Base-by-base conservation (phyloP, 228 moss, liverwort and hornwort species). In the Sphagnum fallax region DNA sequence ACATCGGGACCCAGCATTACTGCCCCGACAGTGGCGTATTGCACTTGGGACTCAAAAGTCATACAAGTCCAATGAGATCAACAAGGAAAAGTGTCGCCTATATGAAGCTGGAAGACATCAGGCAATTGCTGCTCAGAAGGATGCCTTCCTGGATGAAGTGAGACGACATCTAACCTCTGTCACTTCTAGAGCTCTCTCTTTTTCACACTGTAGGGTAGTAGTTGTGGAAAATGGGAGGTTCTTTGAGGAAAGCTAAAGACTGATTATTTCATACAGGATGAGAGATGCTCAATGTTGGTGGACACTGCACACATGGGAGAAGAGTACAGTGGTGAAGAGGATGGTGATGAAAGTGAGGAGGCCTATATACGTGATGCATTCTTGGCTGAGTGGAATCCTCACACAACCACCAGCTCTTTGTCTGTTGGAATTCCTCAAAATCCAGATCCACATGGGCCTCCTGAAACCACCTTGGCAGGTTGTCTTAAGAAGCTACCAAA, bases 21-120 rank as follows among this genome's bases (percentile, higher is more conserved):
- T 96, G 76, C 86, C 89, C 64, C 84, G 92, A 49, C 89, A 89
- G 78, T 96, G 88, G 86, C 87, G 92, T 63, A 80, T 89, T 72
- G 96, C 96, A 5, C 79, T 86, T 48, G 91, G 89, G 71, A 89
- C 89, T 7, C 89, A 96, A 51, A 92, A 89, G 69, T 89, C 85
- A 1, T 86, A 89, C 57, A 89, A 85, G 64, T 83, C 83, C 32
- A 86, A 65, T 73, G 81, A 90, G 76, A 82, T 73, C 63, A 82
- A 76, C 69, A 86, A 83, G 71, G 92, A 84, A 62, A 85, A 83
- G 69, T 81, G 88, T 15, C 79, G 85, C 76, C 13, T 84, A 58
- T 82, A 85, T 69, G 91, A 91, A 71, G 80, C 84, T 14, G 83
- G 73, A 73, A 83, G 79, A 65, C 84, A 81, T 52, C 75, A 83